Evolutionary conservation across 73 alveolate genomes (phyloP), one percentile per base, ranked within the genome.

Genomic region (Tetrahymena thermophila): DNA sequence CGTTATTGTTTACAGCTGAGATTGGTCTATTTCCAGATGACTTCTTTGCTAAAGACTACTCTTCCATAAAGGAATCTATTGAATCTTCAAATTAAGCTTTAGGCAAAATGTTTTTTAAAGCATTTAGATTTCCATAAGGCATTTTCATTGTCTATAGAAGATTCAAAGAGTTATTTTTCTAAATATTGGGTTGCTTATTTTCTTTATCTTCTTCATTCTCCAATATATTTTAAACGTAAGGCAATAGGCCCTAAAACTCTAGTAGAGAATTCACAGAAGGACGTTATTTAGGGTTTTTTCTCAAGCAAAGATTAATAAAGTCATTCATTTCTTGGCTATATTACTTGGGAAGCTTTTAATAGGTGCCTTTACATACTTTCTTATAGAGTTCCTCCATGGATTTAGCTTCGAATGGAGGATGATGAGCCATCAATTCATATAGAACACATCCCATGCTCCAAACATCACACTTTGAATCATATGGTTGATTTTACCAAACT

Each of bases 391-490:
- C 89, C n/a, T 71, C 89, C 89, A 71, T 71, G 31, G 89, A 71
- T n/a, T 71, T 71, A 71, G 89, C 89, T n/a, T 71, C 89, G 31
- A 71, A 71, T 28, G 89, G 89, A 71, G 89, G 89, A n/a, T 71
- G 89, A 11, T 71, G 89, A 31, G 89, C 23, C 89, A 71, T 28
- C 6, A 71, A 31, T 40, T 96, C 99, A 97, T 98, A 98, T 15
- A 97, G 94, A 40, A 97, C 99, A 94, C 99, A 98, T 7, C 99
- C 99, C 42, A 98, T 97, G 15, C 98, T 95, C 99, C 99, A 98
- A 8, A 98, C 96, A 94, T 98, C 99, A 96, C 99, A 96, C 56
- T 98, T 98, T 10, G 96, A 97, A 95, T 98, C 99, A 94, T 98
- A 98, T 23, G 99, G 99, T 83, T 96, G 37, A 31, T 96, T 97